Evolutionary conservation across 169 alveolate genomes (phyloP), one percentile per base, ranked within the genome.

Genomic region (Plasmodium reichenowi): DNA sequence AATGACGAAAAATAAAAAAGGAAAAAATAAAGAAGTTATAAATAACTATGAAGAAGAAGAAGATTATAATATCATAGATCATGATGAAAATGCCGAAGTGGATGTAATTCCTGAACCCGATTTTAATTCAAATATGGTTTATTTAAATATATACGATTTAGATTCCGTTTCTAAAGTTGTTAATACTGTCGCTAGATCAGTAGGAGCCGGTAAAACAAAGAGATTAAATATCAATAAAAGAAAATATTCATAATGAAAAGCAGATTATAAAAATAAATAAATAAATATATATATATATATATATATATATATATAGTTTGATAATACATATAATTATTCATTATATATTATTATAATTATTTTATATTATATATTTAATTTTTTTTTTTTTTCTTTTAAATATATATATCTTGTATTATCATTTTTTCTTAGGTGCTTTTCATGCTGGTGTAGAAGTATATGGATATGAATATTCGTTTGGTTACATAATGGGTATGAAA

Each of bases 381-480:
- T n/a, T 17, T 17, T 15, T 26, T 64, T 32, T 56, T 59, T 67
- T 29, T 56, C 26, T 58, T 58, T 54, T 17, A 63, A 63, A n/a
- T 6, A 63, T 63, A 0, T 63, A 63, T 38, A 2, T 24, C 24
- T 24, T 24, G 1, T 1, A 24, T 24, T 24, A 24, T 24, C 26
- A 0, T 1, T 24, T 24, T 24, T 24, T 24, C 26, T 24, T 24
- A 83, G 91, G 91, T 26, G 96, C 95, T 24, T 93, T 92, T 66
- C 96, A 93, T 58, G 96, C 96, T 2, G 96, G 96, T 1, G 95
- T 93, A 43, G 96, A 93, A 52, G 91, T 93, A 5, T 93, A 93
- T 29, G 96, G 96, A 1, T 56, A 68, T 43, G 96, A 93, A 45
- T 93, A 93, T 66, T 89, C 92, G 22, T 93, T 75, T 72, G 96